These are phyloP conservation scores for Botryobasidium botryosum DNA, from an alignment of 768 basidiomycete species.

Conservation along the genomic window DNA sequence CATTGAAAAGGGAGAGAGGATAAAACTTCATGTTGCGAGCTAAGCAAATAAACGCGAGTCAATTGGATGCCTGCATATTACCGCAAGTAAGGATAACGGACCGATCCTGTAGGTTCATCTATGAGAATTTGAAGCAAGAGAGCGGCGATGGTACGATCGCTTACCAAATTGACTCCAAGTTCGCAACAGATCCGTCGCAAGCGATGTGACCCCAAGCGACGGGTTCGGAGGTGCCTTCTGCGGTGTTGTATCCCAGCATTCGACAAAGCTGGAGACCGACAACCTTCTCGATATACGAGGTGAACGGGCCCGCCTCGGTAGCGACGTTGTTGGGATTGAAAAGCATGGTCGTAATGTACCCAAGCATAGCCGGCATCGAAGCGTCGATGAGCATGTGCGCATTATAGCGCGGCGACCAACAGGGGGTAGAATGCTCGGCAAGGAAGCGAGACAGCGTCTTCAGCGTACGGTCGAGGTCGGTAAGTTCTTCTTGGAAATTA, in stretches of 20 bases:
- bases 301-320: slow-evolving; percentile 25
- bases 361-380: slow-evolving; percentile 18
- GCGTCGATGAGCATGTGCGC: slow-evolving; percentile 27
- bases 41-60: too few species aligned
- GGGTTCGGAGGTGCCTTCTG: too few species aligned
- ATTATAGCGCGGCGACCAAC: slow-evolving; percentile 26
- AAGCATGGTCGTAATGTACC: slow-evolving; percentile 17
- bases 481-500: slow-evolving; percentile 14
- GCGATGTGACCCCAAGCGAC: slow-evolving; percentile 35
- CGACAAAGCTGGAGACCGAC: slow-evolving; percentile 27
- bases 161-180: slow-evolving; percentile 31
- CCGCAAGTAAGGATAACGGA: background rate
- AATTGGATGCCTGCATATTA: background rate
- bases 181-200: slow-evolving; percentile 29
- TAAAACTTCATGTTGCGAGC: slow-evolving; percentile 34
- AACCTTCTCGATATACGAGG: slow-evolving; percentile 24
- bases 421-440: slow-evolving; percentile 22
- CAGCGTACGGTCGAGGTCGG: slow-evolving; percentile 14
- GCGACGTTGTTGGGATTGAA: slow-evolving; percentile 32
- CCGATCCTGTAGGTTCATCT: background rate
- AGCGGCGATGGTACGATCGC: slow-evolving; percentile 2
- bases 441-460: slow-evolving; percentile 14
- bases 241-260: slow-evolving; percentile 26
- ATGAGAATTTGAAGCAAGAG: too few species aligned
- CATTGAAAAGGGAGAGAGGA: slow-evolving; percentile 24